Evolutionary conservation across 1,284 basidiomycete species (phyloP), one percentile per base, ranked within the genome.

Genomic region (Cutaneotrichosporon sp.): DNA sequence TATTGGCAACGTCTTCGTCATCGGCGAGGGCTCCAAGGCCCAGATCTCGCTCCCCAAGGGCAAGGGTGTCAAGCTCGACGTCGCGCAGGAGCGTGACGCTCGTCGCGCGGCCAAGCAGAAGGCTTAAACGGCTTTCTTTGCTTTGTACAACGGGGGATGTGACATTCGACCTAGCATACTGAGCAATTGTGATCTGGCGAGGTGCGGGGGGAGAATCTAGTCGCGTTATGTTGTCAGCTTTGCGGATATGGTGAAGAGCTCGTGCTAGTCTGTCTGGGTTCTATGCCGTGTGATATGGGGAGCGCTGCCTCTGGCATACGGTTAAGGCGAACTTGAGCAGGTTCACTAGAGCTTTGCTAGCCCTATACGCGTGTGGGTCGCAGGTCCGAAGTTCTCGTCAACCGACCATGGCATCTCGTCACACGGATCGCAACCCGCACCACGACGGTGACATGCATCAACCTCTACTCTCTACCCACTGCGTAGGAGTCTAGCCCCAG

Each of bases 11-110:
- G 91, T 99, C 81, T 98, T 99, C 83, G 90, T 98, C 76, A 92
- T 98, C 72, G 96, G 97, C 72, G 89, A 96, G 84, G 93, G 92
- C 68, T 86, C 81, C 81, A 99, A 99, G 87, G 88, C 96, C 63
- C 94, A 93, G 90, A 87, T 99, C 84, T 98, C 96, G 58, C 85
- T 99, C 78, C 96, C 96, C 76, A 95, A 92, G 85, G 96, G 96
- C 84, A 97, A 97, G 87, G 97, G 96, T 84, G 90, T 89, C 80
- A 95, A 95, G 84, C 89, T 97, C 56, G 64, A 60, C 58, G 52
- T 61, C 21, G 51, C 60, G 21, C 51, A 61, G 36, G 51, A 61
- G 42, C 52, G 60, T 31, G 60, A 61, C 31, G 52, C 52, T 30
- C 52, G 52, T 49, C 60, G 58, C 38, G 55, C 55, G 18, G 36